These are phyloP conservation scores for Thielaviopsis musarum DNA, from an alignment of 2,329 filamentous ascomycete species.

Conservation along the genomic window DNA sequence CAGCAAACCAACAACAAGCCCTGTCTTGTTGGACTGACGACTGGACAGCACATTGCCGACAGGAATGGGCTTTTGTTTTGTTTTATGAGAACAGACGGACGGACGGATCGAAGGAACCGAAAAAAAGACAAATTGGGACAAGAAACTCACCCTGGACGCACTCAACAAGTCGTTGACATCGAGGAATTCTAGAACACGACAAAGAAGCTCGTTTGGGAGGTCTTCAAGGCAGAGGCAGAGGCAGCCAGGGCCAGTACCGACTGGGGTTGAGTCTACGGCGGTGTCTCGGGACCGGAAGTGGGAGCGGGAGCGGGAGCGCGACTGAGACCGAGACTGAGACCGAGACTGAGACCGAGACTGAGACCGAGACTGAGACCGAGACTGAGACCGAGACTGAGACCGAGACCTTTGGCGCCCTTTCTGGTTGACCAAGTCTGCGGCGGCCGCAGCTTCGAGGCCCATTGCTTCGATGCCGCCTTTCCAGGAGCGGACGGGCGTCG, in stretches of 20 bases:
- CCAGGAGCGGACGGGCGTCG: background rate
- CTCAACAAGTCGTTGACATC: conserved; percentile 40
- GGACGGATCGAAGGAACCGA: background rate
- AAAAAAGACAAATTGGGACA: too few species aligned
- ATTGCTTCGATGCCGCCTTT: background rate
- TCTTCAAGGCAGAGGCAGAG: conserved; percentile 11
- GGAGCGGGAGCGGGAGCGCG: background rate
- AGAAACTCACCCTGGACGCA: conserved; percentile 34
- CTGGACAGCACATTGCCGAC: too few species aligned
- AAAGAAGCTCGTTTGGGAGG: conserved; percentile 39
- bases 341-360: background rate
- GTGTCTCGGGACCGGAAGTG: background rate
- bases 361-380: too few species aligned
- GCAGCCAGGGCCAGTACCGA: too few species aligned
- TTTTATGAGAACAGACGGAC: too few species aligned
- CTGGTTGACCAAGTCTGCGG: background rate
- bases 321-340: background rate
- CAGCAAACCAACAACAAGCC: too few species aligned
- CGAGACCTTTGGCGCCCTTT: background rate
- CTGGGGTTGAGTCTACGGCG: too few species aligned
- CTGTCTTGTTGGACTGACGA: too few species aligned
- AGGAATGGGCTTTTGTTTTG: too few species aligned
- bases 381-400: background rate
- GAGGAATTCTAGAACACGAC: conserved; percentile 37
- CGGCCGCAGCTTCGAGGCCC: background rate